Base-by-base conservation (phyloP, 306 rosid species). In the Cicer cuneatum region DNA sequence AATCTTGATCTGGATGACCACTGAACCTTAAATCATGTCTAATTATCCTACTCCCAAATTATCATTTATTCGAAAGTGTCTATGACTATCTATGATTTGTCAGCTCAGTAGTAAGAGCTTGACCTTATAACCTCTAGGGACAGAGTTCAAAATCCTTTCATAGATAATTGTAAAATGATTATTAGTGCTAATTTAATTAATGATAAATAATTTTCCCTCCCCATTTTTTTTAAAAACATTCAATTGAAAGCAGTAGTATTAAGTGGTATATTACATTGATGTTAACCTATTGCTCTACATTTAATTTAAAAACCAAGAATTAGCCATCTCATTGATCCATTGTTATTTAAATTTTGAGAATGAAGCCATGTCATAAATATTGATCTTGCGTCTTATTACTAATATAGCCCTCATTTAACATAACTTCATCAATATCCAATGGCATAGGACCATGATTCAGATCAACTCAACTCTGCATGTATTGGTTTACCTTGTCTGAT, bases 361-460 rank as follows among this genome's bases (percentile, higher is more conserved):
- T 57, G 71, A 78, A 83, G 54, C 66, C 35, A 57, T 79, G 9
- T 11, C 15, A 4, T 45, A 41, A 65, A 41, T 67, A 29, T 29
- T 29, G 35, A 29, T 29, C 14, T 49, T 8, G 24, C 19, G 10
- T 76, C 53, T 58, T 53, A 42, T 59, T 15, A 66, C 41, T 52
- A 43, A 43, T 67, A 66, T 60, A 58, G 19, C 21, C 51, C 10
- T 46, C 7, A 2, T 33, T 33, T 49, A 42, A 14, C 67, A 61
- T 42, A 16, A 59, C 35, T 67, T 59, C 24, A 18, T 38, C 41
- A 40, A 59, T 35, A 56, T 38, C 42, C 66, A 10, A 41, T 66
- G 14, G 47, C 61, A n/a, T 11, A 9, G 75, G 14, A 56, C 21
- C 43, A 57, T 43, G 35, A 29, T 29, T 29, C 35, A 29, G 35